phyloP scores from a whole-genome alignment of 176 grass and related monocot species.

The Olyra latifolia region DNA sequence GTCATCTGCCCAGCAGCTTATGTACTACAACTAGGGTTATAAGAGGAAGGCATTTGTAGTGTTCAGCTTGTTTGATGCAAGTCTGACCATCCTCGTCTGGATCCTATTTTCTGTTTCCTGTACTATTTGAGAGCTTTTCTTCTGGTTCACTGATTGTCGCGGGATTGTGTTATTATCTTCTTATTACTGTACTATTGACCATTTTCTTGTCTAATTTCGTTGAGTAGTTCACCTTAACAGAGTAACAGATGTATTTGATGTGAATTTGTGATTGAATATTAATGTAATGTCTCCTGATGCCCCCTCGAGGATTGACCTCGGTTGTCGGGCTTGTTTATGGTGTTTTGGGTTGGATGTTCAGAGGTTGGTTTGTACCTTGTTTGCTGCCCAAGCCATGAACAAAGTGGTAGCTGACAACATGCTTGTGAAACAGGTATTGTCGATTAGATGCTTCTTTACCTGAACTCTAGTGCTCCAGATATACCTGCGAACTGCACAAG shows the following conservation, averaged over 20 bases:
- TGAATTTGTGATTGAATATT: slow-evolving; percentile 55
- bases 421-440: background rate
- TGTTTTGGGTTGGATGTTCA: background rate
- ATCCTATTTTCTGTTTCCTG: slow-evolving; percentile 45
- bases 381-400: background rate
- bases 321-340: background rate
- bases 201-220: slow-evolving; percentile 37
- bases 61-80: slow-evolving; percentile 53
- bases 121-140: slow-evolving; percentile 52
- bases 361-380: background rate
- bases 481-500: no score
- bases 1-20: slow-evolving; percentile 72
- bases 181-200: slow-evolving; percentile 45
- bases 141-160: background rate
- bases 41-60: slow-evolving; percentile 52
- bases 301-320: background rate
- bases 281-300: slow-evolving; percentile 42
- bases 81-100: slow-evolving; percentile 20
- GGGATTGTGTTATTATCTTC: slow-evolving; percentile 38
- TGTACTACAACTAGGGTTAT: slow-evolving; percentile 78
- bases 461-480: background rate
- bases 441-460: background rate
- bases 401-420: background rate
- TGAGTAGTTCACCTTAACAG: slow-evolving; percentile 43
- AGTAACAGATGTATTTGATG: slow-evolving; percentile 55